These are phyloP conservation scores for Papiliotrema flavescens DNA, from an alignment of 1,284 basidiomycete species.

Conservation along the genomic window DNA sequence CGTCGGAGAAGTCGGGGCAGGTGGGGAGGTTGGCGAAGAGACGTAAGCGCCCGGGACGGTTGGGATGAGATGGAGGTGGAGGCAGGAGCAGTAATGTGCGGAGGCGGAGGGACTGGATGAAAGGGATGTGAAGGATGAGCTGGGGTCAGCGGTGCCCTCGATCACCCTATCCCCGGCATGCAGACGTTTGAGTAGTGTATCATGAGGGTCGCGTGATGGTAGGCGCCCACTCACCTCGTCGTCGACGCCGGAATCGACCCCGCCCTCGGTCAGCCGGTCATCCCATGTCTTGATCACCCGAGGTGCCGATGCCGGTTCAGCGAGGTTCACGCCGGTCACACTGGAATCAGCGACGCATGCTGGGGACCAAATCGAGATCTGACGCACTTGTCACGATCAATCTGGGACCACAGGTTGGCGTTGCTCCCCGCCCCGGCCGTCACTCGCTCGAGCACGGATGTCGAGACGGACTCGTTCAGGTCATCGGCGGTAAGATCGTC, in stretches of 20 bases:
- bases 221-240: constrained; percentile 38
- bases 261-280: constrained; percentile 39
- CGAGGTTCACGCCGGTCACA: constrained; percentile 44
- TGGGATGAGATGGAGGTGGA: constrained; percentile 40
- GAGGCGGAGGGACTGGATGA: constrained; percentile 43
- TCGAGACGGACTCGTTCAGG: constrained; percentile 31
- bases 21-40: constrained; percentile 43
- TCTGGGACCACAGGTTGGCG: constrained; percentile 45
- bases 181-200: too few species aligned
- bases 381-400: constrained; percentile 47
- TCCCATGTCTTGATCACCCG: constrained; percentile 51
- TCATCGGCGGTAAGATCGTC: constrained; percentile 49
- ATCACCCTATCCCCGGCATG: too few species aligned
- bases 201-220: too few species aligned
- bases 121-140: constrained; percentile 49
- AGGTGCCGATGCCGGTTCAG: constrained; percentile 34
- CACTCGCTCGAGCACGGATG: constrained; percentile 44
- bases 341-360: constrained; percentile 21
- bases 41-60: constrained; percentile 39
- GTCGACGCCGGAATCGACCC: constrained; percentile 47
- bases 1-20: constrained; percentile 43
- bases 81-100: constrained; percentile 43
- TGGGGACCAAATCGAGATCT: background rate
- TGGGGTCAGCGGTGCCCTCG: constrained; percentile 7
- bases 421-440: constrained; percentile 46